Base-by-base conservation (phyloP, 2,329 filamentous ascomycete species). In the Pyrenophora seminiperda region DNA sequence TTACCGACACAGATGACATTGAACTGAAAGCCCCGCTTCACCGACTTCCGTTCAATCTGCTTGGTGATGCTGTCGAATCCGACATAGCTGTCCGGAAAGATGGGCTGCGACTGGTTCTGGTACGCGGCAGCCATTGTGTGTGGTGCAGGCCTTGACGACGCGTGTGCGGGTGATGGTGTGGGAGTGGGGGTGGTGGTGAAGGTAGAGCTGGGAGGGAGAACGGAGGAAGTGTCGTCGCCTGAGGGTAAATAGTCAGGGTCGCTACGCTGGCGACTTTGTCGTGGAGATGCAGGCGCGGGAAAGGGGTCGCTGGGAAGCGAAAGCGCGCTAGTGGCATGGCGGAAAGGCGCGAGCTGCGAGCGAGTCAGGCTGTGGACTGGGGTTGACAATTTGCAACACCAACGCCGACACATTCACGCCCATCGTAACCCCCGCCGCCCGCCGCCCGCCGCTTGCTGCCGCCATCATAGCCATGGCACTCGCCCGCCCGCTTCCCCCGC, bases 11-110 rank as follows among this genome's bases (percentile, higher is more conserved):
- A 97, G 78, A 97, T 97, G 73, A 97, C 89, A 77, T 99, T 99
- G 86, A 99, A 99, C 79, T 99, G 94, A 79, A 99, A 99, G 70
- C 94, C 94, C 79, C 94, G 91, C 85, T 99, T 99, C 81, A 99
- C 78, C 75, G 97, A 88, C 88, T 99, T 99, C 81, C 90, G 89
- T 87, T 99, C 94, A 70, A 99, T 99, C 83, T 99, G 94, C 66
- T 88, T 91, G 68, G 94, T 99, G 83, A 99, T 99, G 82, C 91
- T 97, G 83, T 99, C 94, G 82, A 99, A 99, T 85, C 94, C 94
- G 77, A 99, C 94, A 83, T 97, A 94, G 88, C 88, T 96, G 77
- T 94, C 88, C 73, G 94, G 94, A 79, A 90, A 94, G 75, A 88
- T 83, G 62, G 79, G 79, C 70, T 77, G 73, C 49, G 50, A 73